Base-by-base conservation (phyloP, 2,329 filamentous ascomycete genomes). In the Colletotrichum coccodes region DNA sequence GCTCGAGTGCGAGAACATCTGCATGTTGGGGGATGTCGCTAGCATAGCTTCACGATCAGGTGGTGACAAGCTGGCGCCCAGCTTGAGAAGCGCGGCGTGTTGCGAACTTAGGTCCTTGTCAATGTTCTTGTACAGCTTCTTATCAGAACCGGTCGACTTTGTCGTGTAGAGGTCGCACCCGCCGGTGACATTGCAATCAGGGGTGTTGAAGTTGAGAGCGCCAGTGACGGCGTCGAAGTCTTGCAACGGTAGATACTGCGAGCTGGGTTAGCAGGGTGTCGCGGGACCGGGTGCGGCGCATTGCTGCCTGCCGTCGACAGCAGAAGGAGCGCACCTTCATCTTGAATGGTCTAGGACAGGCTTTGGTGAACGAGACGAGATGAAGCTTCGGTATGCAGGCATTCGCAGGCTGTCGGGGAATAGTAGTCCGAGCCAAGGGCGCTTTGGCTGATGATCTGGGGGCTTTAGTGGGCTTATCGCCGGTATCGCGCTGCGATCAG, bases 91-190 rank as follows among this genome's bases (percentile, higher is more conserved):
- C 8, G 94, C 93, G 74, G 94, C 93, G 86, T 98, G 94, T 80
- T 97, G 94, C 42, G 93, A 92, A 79, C 97, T 94, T 68, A 99
- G 89, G 34, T 93, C 94, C 76, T 93, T 90, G 78, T 98, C 95
- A 77, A 99, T 98, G 78, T 92, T 93, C 82, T 95, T 97, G 86
- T 98, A 98, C 9, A 99, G 86, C 79, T 98, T 98, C 88, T 98
- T 98, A 79, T 99, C 96, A 71, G 92, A 91, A 52, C 95, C 94
- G 63, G 95, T 94, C 34, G 96, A 95, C 82, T 99, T 99, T 30
- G 95, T 98, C 11, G 95, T 98, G 85, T 98, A 99, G 21, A 98
- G 87, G 80, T 99, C 96, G 85, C 95, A 98, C 72, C 94, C 93
- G 75, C 96, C 96, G 32, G 94, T 92, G 70, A 99, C 92, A 74